Conservation (phyloP, 805 yeast genomes). For the Jamesozyma lodderae region DNA sequence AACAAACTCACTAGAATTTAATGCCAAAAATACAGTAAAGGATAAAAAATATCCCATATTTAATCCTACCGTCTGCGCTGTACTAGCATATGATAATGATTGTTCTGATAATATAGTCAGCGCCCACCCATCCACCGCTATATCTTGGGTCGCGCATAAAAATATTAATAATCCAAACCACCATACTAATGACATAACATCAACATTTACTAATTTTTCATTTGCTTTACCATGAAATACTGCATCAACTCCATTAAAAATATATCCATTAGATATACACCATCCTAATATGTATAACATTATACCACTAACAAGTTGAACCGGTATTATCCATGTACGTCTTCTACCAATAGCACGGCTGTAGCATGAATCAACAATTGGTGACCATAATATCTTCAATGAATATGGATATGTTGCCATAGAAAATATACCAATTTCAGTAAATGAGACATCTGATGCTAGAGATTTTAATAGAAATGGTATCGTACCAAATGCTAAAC, state of each 20-base stretch:
- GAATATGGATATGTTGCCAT: slow-evolving; percentile 94
- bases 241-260: slow-evolving; percentile 35
- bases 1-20: slow-evolving; percentile 87
- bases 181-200: slow-evolving; percentile 42
- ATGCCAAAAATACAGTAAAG: slow-evolving; percentile 83
- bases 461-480: slow-evolving; percentile 77
- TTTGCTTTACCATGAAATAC: slow-evolving; percentile 13
- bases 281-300: slow-evolving; percentile 58
- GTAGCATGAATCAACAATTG: slow-evolving; percentile 85
- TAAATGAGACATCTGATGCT: slow-evolving; percentile 55
- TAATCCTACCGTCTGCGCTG: slow-evolving; percentile 94
- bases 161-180: slow-evolving; percentile 72
- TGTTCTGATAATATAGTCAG: slow-evolving; percentile 71
- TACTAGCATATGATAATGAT: slow-evolving; percentile 83
- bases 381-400: slow-evolving; percentile 88
- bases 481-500: slow-evolving; percentile 87
- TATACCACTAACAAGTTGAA: slow-evolving; percentile 71
- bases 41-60: slow-evolving; percentile 88
- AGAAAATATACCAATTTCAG: slow-evolving; percentile 85
- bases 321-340: slow-evolving; percentile 89
- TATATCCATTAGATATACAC: slow-evolving; percentile 35
- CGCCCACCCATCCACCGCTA: slow-evolving; percentile 99
- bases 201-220: slow-evolving; percentile 8
- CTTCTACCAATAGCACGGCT: slow-evolving; percentile 64
- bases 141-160: slow-evolving; percentile 94